Conservation (phyloP, 176 grass and related monocot species). For the Oryza rufipogon region DNA sequence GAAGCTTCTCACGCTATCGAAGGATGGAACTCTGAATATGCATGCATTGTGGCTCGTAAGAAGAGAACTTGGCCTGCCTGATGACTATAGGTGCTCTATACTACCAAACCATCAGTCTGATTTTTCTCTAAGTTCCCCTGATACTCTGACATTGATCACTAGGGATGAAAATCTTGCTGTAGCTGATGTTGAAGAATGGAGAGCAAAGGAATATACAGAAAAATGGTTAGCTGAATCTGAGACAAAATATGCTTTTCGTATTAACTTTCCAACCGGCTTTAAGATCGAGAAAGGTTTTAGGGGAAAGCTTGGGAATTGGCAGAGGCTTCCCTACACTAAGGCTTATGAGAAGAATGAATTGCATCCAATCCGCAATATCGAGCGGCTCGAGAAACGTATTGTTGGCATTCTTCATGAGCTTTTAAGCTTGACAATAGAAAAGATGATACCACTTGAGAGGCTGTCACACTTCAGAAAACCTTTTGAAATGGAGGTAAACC, state of each 20-base stretch:
- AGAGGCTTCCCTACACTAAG: too few species aligned
- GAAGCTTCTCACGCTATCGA: conserved; percentile 66
- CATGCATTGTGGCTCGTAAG: conserved; percentile 60
- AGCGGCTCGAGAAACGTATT: too few species aligned
- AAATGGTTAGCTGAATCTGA: too few species aligned
- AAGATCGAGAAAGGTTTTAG: too few species aligned
- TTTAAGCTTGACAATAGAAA: too few species aligned
- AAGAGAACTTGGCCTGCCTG: conserved; percentile 57
- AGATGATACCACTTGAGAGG: conserved; percentile 43
- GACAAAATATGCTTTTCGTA: too few species aligned
- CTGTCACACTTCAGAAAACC: conserved; percentile 57
- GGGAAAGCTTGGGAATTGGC: too few species aligned
- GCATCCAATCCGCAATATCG: too few species aligned
- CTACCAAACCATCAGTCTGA: conserved; percentile 44
- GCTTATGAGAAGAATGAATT: too few species aligned
- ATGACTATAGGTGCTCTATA: conserved; percentile 60
- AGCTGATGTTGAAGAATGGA: conserved; percentile 50
- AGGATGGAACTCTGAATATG: conserved; percentile 41
- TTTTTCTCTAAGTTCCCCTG: conserved; percentile 45
- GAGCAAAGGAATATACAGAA: too few species aligned
- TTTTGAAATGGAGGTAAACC: conserved; percentile 61
- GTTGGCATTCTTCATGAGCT: too few species aligned
- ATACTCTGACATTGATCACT: conserved; percentile 49
- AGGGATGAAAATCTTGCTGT: conserved; percentile 48
- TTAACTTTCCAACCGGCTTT: too few species aligned